Evolutionary conservation across 1,284 basidiomycete genomes (phyloP).

Genomic region (Grifola frondosa): DNA sequence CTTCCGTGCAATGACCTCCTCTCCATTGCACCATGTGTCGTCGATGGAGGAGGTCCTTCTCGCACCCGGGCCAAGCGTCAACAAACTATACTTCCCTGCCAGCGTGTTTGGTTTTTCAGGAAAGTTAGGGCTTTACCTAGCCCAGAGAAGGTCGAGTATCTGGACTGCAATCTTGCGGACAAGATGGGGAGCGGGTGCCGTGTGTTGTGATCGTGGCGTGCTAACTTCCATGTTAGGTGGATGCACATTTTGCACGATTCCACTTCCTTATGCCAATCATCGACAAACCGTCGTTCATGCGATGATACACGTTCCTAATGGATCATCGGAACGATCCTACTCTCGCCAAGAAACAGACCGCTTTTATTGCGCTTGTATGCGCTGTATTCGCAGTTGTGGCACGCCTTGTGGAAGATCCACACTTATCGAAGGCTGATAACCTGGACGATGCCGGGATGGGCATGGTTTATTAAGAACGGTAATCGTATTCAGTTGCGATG

Average conservation of each 20-base stretch:
- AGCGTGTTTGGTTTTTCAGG: conserved; percentile 86
- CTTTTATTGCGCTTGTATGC: conserved; percentile 78
- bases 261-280: conserved; percentile 85
- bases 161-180: conserved; percentile 78
- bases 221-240: conserved; percentile 51
- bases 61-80: conserved; percentile 70
- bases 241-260: conserved; percentile 80
- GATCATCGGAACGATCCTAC: conserved; percentile 55
- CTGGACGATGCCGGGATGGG: conserved; percentile 78
- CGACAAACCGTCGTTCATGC: conserved; percentile 79
- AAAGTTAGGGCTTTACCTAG: conserved; percentile 81
- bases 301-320: conserved; percentile 72
- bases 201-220: background rate
- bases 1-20: conserved; percentile 73
- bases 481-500: too few species aligned
- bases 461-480: conserved; percentile 86
- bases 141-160: conserved; percentile 86
- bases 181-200: conserved; percentile 61
- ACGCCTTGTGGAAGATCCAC: conserved; percentile 71
- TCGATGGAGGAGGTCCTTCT: conserved; percentile 80
- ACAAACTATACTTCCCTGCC: conserved; percentile 86
- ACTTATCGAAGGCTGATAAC: conserved; percentile 56
- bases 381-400: conserved; percentile 84
- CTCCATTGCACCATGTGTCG: conserved; percentile 72
- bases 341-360: conserved; percentile 56